Evolutionary conservation across 108 stramenopile species (phyloP).

Genomic region (Fistulifera pelliculosa): DNA sequence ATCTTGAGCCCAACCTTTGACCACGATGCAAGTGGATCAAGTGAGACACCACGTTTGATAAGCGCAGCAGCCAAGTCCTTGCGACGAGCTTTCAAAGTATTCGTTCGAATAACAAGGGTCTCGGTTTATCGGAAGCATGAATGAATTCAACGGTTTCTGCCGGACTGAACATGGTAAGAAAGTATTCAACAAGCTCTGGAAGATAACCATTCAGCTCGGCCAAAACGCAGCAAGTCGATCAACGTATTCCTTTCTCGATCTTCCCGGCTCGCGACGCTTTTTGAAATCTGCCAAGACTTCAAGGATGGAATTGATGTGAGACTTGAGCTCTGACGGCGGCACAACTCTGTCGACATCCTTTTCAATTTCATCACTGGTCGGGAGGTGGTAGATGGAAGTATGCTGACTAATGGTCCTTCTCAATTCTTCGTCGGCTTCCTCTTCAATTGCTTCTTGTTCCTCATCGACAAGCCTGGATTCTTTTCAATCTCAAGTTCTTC

Average conservation of each 20-base stretch:
- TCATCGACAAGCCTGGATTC: slow-evolving; percentile 60
- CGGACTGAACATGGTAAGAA: slow-evolving; percentile 89
- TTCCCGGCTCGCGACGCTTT: slow-evolving; percentile 68
- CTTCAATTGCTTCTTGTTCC: slow-evolving; percentile 51
- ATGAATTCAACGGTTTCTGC: slow-evolving; percentile 92
- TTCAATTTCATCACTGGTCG: slow-evolving; percentile 72
- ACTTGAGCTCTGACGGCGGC: slow-evolving; percentile 81
- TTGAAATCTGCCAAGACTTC: slow-evolving; percentile 90
- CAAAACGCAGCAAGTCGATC: slow-evolving; percentile 82
- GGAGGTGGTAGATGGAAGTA: slow-evolving; percentile 73
- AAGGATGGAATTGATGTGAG: slow-evolving; percentile 86
- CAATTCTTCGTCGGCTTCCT: slow-evolving; percentile 77
- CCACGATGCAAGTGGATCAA: slow-evolving; percentile 97
- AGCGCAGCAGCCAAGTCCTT: slow-evolving; percentile 95
- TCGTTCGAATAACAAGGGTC: slow-evolving; percentile 96
- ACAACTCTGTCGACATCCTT: slow-evolving; percentile 83
- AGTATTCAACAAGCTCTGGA: slow-evolving; percentile 93
- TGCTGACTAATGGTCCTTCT: slow-evolving; percentile 69
- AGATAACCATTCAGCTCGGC: slow-evolving; percentile 94
- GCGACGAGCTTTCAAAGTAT: slow-evolving; percentile 96
- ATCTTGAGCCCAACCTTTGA: slow-evolving; percentile 98
- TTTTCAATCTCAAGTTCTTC: slow-evolving; percentile 70
- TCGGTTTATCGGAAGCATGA: slow-evolving; percentile 89
- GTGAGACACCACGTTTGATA: slow-evolving; percentile 93
- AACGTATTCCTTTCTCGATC: slow-evolving; percentile 89